A percentile compares a stretch with the other conserved stretches of the same genome.
Conservation (phyloP, 169 alveolate species). For the Plasmodium berghei region DNA sequence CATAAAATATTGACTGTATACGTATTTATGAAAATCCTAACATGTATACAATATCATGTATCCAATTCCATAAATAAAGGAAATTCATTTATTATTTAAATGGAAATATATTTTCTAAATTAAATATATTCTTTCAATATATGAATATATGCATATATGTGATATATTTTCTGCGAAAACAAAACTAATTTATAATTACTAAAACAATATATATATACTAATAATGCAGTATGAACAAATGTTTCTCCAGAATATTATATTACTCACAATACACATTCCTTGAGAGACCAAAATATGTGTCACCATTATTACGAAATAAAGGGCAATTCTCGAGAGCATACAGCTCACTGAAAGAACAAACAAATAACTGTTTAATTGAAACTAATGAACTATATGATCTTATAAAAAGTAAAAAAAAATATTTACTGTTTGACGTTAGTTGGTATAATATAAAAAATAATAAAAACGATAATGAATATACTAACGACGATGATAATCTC, state of each 20-base stretch:
- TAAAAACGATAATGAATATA: constrained; percentile 2
- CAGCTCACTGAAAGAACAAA: constrained; percentile 13
- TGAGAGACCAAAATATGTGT: not conserved
- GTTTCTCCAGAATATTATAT: constrained; percentile 7
- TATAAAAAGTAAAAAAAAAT: constrained; percentile 48
- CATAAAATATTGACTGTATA: no score
- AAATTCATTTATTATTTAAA: no score
- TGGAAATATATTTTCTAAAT: no score
- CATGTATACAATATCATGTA: no score
- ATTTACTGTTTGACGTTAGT: constrained; percentile 45
- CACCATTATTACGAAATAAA: not conserved
- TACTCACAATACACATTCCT: not conserved
- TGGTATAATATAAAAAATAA: constrained; percentile 29
- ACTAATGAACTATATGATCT: constrained; percentile 38
- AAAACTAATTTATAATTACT: no score
- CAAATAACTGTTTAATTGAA: constrained; percentile 27
- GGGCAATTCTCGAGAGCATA: not conserved
- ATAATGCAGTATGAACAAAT: constrained; percentile 10
- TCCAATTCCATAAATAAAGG: no score
- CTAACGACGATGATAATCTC: constrained; percentile 13
- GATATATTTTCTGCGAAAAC: no score
- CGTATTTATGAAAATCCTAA: no score
- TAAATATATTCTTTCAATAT: no score
- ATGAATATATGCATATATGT: no score
- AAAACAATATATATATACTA: not conserved